Evolutionary conservation across 768 basidiomycete species (phyloP), one percentile per base, ranked within the genome.

Genomic region (Grammothele lineata): DNA sequence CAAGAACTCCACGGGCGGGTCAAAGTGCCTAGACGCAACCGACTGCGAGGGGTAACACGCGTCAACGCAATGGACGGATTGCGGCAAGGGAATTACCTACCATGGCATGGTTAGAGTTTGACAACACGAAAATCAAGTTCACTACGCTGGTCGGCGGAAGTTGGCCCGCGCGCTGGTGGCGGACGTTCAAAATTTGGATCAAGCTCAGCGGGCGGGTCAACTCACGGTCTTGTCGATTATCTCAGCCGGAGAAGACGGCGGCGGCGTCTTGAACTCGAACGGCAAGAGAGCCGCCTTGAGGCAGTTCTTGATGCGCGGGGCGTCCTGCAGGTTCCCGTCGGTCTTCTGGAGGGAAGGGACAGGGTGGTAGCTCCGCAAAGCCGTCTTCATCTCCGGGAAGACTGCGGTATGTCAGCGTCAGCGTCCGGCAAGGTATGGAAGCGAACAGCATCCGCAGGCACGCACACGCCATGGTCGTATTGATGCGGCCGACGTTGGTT

Each of bases 381-480:
- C 86, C 5, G 92, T 93, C 66, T 89, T 87, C 91, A 93, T 92
- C 71, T 92, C 89, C 47, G 89, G 89, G 63, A 91, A 92, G 70
- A 93, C 88, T 91, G 61, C 34, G n/a, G n/a, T n/a, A n/a, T n/a
- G n/a, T n/a, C n/a, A n/a, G 40, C 19, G 25, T 35, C n/a, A 21
- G 30, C n/a, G 8, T 7, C 2, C 18, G 55, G 22, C 48, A 35
- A 42, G 53, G 45, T 32, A 30, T 27, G 38, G 34, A 24, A 19
- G 1, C 14, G 4, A 26, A 23, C 27, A 27, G n/a, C n/a, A 17
- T 2, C 19, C 6, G 25, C 23, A 7, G 17, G 23, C 4, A 65
- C 82, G 70, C 67, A 87, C 81, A 85, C 42, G 90, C 90, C 80
- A 92, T 84, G 25, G 92, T 93, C 32, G 92, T 94, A 61, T 93